Base-by-base conservation (phyloP, 2,329 filamentous ascomycete species). In the Aspergillus chevalieri region DNA sequence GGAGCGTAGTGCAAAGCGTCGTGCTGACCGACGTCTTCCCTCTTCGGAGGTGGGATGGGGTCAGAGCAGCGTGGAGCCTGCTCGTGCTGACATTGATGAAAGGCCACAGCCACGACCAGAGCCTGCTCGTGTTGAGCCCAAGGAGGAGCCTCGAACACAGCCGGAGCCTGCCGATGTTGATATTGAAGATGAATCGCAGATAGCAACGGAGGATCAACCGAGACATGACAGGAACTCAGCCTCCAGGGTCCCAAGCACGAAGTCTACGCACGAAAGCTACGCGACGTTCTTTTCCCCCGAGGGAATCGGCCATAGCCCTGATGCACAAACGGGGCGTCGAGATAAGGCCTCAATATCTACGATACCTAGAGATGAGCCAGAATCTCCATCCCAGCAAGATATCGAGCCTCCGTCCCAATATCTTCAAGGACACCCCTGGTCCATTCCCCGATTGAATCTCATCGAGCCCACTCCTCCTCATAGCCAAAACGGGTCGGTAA, bases 391-490 rank as follows among this genome's bases (percentile, higher is more conserved):
- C 14, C 50, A 55, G 12, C 56, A 56, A 14, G 55, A 60, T 10
- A 48, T 58, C 17, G 49, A 49, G 15, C 54, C 46, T 38, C 56
- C 53, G 39, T 52, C 52, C 10, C 52, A 49, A 14, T 58, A 58
- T 49, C 49, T 55, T 22, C 48, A 51, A 19, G 50, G 52, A 41
- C 53, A 70, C 7, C 71, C 70, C 14, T 77, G 71, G 66, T 64
- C 68, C 15, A 74, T 83, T 17, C 80, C 80, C 9, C 65, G 60
- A n/a, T 68, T 84, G 14, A 79, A 77, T 41, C 66, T 83, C 21
- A 80, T 82, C 47, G 74, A 78, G 43, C 78, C 81, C 2, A 83
- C 80, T 6, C 81, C 81, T 17, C 77, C 77, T 8, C 74, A 71
- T 17, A 80, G 77, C 51, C 57, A 65, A 50, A 71, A 68, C 21